Evolutionary conservation across 208 protist species (phyloP), one percentile per base, ranked within the genome.

Genomic region (Acanthamoeba healyi): DNA sequence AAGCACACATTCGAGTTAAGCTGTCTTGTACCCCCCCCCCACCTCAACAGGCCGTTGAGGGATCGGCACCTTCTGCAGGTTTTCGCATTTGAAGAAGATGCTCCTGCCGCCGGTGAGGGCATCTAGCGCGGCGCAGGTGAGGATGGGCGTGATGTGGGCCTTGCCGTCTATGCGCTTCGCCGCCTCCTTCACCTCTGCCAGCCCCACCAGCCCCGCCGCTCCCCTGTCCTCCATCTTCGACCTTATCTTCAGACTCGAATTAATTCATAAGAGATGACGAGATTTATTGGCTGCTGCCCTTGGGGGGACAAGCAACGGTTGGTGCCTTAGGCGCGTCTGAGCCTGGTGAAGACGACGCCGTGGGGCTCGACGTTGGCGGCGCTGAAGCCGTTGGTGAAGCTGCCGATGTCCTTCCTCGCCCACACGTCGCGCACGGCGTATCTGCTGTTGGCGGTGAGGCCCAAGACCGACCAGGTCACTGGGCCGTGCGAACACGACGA

Each of bases 81-180:
- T 96, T 65, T 97, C 96, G 61, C 95, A 96, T 84, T 97, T 97
- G 56, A 97, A 95, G 61, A 84, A 94, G 51, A 96, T 84, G 1
- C 61, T 58, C 10, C 24, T 3, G 5, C 46, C n/a, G 14, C 63
- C 87, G 34, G 89, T 24, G 7, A 96, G 46, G 15, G 79, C 29
- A 77, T 96, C 94, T 9, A 96, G 72, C 5, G 84, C 44, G 1
- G 17, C 26, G 22, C 86, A 93, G 15, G 93, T 95, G 0, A 95
- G 36, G 12, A 95, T 38, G 6, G 94, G 94, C 49, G 94, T 95
- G n/a, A 81, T 29, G 29, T 95, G 94, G 17, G 94, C 72, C 56
- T 93, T 65, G 29, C 74, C 54, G 40, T 81, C 84, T n/a, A 95
- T 95, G 38, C 94, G 94, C 26, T 95, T 54, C 36, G 90, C 61